phyloP scores from a whole-genome alignment of 176 grass and related monocot genomes.

The Otatea glauca region DNA sequence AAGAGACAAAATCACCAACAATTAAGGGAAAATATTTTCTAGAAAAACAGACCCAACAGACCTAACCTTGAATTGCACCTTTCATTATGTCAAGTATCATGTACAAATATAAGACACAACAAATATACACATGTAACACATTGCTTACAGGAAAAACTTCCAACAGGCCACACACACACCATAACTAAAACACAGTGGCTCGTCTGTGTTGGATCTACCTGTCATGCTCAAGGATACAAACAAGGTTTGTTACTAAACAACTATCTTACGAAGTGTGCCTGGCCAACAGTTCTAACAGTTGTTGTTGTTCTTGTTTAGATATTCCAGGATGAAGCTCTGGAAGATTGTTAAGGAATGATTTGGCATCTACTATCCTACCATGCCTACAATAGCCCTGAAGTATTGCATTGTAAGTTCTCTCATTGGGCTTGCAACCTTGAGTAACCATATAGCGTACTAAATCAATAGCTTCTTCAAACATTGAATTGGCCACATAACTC shows the following conservation, averaged over 20 bases:
- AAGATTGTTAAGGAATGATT: constrained; percentile 60
- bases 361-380: constrained; percentile 63
- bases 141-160: constrained; percentile 31
- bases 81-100: background rate
- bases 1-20: background rate
- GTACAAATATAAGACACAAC: background rate
- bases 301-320: constrained; percentile 57
- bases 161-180: background rate
- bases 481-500: constrained; percentile 73
- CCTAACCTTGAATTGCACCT: background rate
- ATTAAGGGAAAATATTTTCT: background rate
- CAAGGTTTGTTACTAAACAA: background rate
- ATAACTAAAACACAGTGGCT: background rate
- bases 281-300: constrained; percentile 50
- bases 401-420: constrained; percentile 81
- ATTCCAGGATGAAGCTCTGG: constrained; percentile 70
- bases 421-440: constrained; percentile 76
- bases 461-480: constrained; percentile 89
- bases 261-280: constrained; percentile 27
- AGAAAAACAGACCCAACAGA: background rate
- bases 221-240: background rate
- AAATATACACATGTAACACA: constrained; percentile 1
- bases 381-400: constrained; percentile 65
- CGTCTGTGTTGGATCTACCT: background rate
- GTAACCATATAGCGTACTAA: constrained; percentile 71